Evolutionary conservation across 1,284 basidiomycete species (phyloP), one percentile per base, ranked within the genome.

Genomic region (Tilletiaria anomala): DNA sequence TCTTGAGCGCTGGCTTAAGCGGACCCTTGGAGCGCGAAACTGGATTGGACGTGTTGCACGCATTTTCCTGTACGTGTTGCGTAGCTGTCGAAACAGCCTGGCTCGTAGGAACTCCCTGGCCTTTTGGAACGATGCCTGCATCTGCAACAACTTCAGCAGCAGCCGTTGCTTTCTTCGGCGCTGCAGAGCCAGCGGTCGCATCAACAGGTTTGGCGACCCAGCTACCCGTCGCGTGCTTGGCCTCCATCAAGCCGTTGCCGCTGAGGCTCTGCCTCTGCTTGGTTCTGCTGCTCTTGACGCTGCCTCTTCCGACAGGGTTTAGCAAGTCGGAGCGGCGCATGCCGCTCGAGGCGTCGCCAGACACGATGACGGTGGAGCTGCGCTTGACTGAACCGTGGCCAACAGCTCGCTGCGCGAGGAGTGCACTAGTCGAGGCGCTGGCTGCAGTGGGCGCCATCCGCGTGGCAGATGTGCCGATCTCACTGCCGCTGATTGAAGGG

Each of bases 1-100:
- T 40, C 49, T 59, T 59, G 40, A 59, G 53, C 11, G 57, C 55
- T 29, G 57, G 56, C 45, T 58, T 59, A 35, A 59, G 48, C 20
- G 57, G 57, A 2, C 40, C 53, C 45, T 51, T 53, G 31, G 40
- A 46, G n/a, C n/a, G n/a, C n/a, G n/a, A n/a, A n/a, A n/a, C n/a
- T n/a, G n/a, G n/a, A n/a, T n/a, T n/a, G n/a, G n/a, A n/a, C n/a
- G n/a, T n/a, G n/a, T n/a, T n/a, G n/a, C n/a, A n/a, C n/a, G n/a
- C n/a, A n/a, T n/a, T n/a, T n/a, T n/a, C n/a, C n/a, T n/a, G n/a
- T n/a, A n/a, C 45, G 6, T 23, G 6, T n/a, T 24, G 36, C 21
- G 21, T 23, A 12, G 36, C 23, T 8, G 36, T 37, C 16, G 40
- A 5, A 2, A 33, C 18, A 17, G 19, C 38, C 23, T 32, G 6